phyloP scores from a whole-genome alignment of 306 rosid genomes.

The Dryas octopetala region DNA sequence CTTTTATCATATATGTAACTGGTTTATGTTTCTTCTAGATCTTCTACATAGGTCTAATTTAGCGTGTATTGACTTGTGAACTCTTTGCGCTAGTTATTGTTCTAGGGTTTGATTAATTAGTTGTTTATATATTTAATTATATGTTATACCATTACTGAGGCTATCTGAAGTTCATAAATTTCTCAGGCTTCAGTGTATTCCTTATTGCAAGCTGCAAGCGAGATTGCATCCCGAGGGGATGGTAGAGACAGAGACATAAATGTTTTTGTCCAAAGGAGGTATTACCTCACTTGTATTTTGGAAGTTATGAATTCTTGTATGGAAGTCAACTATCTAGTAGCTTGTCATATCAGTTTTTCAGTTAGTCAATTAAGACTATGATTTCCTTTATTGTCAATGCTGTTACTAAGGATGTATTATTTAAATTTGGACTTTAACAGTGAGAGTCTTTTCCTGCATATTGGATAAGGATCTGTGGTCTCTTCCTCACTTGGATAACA shows the following conservation, averaged over 20 bases:
- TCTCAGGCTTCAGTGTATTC: conserved; percentile 88
- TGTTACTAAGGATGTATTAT: not conserved
- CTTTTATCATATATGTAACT: not conserved
- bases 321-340: conserved; percentile 6
- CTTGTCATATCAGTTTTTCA: not conserved
- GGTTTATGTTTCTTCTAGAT: conserved; percentile 2
- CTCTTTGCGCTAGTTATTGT: conserved; percentile 1
- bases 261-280: conserved; percentile 84
- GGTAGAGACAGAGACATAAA: conserved; percentile 71
- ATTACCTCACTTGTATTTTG: conserved; percentile 26
- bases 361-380: not conserved
- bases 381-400: not conserved
- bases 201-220: conserved; percentile 84
- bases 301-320: conserved; percentile 22
- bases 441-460: not conserved
- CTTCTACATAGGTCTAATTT: not conserved
- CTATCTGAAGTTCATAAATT: conserved; percentile 24
- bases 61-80: not conserved
- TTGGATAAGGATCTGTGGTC: conserved; percentile 1
- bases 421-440: not conserved
- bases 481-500: not conserved
- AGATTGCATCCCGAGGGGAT: conserved; percentile 73
- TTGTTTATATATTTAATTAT: not conserved
- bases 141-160: not conserved
- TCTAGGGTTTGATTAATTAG: not conserved